Evolutionary conservation across 1,284 basidiomycete species (phyloP), one percentile per base, ranked within the genome.

Genomic region (Ceratobasidium sp.): DNA sequence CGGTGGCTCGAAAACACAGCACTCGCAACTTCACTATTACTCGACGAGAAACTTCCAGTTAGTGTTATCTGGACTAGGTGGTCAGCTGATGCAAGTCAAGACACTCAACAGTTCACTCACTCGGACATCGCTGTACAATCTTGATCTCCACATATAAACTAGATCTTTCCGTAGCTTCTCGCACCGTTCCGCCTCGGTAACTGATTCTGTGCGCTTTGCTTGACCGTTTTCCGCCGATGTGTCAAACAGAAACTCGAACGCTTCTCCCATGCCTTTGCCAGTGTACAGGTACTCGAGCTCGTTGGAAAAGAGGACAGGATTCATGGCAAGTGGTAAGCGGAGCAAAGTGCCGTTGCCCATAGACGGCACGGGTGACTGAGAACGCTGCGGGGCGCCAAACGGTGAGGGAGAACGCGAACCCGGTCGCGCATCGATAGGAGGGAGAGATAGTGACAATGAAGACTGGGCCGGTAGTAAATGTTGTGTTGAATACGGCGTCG

Each of bases 131-230:
- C 92, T 92, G 80, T 95, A 98, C 14, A 98, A 87, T 71, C 94
- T 88, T 18, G 91, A 93, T 33, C 95, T 83, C 95, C 95, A 97
- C 94, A 96, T 96, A 83, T 92, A 97, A 33, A 96, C 92, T 40
- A 97, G 84, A 79, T 97, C 95, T 80, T 95, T 91, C 70, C 89
- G 85, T 3, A 96, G 87, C 80, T 95, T 95, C 82, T 96, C 93
- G 64, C 93, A 82, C n/a, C 92, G 83, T 72, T 86, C 83, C 73
- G 90, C 87, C 74, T 92, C 90, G 0, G 84, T 84, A 64, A 89
- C 85, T 21, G 83, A 82, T 60, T 88, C 86, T 11, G 85, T 83
- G 42, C 88, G 86, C 42, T 69, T 69, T 59, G 66, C 21, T 38
- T 69, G 36, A 21, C 66, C 42, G 18, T 69, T 69, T 69, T 69